Evolutionary conservation across 495 filamentous ascomycete genomes (phyloP), one percentile per base, ranked within the genome.

Genomic region (Talaromyces proteolyticus): DNA sequence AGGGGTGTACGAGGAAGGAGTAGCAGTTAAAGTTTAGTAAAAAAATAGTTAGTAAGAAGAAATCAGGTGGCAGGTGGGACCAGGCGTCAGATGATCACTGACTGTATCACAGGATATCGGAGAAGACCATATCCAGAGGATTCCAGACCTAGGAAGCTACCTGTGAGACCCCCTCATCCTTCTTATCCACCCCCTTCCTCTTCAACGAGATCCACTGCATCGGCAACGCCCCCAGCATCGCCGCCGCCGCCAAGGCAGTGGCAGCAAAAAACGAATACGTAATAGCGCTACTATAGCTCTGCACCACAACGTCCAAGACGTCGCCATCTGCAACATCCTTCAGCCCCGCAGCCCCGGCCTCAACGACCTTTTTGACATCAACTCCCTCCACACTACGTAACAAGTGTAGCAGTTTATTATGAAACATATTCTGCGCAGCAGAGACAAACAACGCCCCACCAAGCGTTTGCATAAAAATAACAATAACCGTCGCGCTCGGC

Each of bases 241-340:
- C 44, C 11, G 57, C 23, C 10, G 20, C 48, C 10, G 55, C 50
- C 38, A 60, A 20, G 0, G 55, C 63, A 17, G 59, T 23, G 0
- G 52, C 57, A 14, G 67, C 50, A 19, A 55, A 49, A 44, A 65
- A 66, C 14, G 47, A 42, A 18, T 56, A 36, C n/a, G 42, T 53
- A n/a, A 66, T 40, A 4, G 63, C 63, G 22, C 29, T 36, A 42
- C 63, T 68, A 45, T 66, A 68, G 12, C 53, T 61, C 19, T 44
- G 23, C 44, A 62, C 14, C 3, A 68, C 60, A 3, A 14, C 42
- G 2, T 11, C 16, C 8, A 62, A 20, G 23, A 46, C 22, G 12
- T 54, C 22, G 5, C 45, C 21, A 1, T 49, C 44, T 5, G 66
- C 57, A 2, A 61, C 14, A 23, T 58, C 38, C 8, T 52, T 51